Conservation (phyloP, 2,329 filamentous ascomycete species). For the Ophiocordyceps camponoti-rufipedis region DNA sequence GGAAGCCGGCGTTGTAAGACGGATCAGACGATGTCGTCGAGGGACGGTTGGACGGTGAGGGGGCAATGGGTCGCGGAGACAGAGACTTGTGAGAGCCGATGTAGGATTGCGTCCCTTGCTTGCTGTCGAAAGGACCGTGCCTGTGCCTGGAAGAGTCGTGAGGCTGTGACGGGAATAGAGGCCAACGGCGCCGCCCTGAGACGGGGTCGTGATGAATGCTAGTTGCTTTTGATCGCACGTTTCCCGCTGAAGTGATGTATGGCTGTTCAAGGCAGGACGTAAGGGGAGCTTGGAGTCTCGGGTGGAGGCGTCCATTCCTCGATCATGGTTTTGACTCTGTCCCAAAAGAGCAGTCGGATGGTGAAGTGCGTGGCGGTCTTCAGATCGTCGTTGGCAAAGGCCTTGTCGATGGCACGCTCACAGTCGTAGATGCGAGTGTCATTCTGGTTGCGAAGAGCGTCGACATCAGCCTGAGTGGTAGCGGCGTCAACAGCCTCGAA, state of each 20-base stretch:
- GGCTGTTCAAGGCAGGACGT: not conserved
- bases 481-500: constrained; percentile 60
- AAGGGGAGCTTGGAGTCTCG: constrained; percentile 53
- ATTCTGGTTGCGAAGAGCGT: constrained; percentile 43
- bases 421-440: constrained; percentile 45
- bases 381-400: constrained; percentile 49
- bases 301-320: constrained; percentile 22
- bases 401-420: constrained; percentile 40
- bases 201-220: no score
- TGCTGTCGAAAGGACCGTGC: no score
- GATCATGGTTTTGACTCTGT: constrained; percentile 66
- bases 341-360: constrained; percentile 73
- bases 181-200: no score
- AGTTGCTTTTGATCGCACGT: no score
- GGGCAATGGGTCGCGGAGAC: no score
- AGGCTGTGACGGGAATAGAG: no score
- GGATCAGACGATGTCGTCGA: not conserved
- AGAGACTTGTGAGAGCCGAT: no score
- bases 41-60: no score
- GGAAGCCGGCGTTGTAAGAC: not conserved
- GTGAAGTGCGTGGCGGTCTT: constrained; percentile 51
- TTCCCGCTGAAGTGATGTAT: not conserved
- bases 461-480: constrained; percentile 44
- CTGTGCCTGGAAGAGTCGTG: no score
- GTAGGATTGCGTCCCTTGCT: no score